Base-by-base conservation (phyloP, 2,329 filamentous ascomycete species). In the Mycosphaerella arachidis region DNA sequence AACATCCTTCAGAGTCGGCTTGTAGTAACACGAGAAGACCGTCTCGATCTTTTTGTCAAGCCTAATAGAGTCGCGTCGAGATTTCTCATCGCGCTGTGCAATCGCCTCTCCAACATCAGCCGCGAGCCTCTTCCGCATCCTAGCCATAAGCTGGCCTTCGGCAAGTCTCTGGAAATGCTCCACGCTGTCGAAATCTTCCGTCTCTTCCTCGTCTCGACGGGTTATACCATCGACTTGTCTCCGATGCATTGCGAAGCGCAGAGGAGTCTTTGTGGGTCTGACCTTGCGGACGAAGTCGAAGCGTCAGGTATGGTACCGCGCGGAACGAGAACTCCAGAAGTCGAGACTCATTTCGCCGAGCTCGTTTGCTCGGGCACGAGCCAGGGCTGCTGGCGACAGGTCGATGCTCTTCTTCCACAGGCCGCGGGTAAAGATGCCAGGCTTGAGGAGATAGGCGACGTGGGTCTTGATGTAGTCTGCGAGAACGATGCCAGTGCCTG, bases 301-400 rank as follows among this genome's bases (percentile, higher is more conserved):
- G 8, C 76, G 72, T 13, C 76, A 73, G 2, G 64, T 64, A 64
- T 78, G 76, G 55, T 78, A 78, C 13, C 75, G 68, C 12, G 64
- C 54, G 4, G 74, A 68, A 6, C 76, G 68, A 1, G 74, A 63
- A 27, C 72, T 73, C 76, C 75, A 78, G 63, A 78, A 78, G 67
- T 78, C 76, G 52, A 74, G 73, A 40, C 72, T 68, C 75, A 78
- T 77, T 60, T 78, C 72, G 6, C 70, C 72, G 0, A 78, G 70
- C 66, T 78, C 76, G 9, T 67, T 61, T 0, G 73, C 72, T 29
- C 76, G 71, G 2, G 72, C 71, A 4, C 60, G 64, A 1, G 74
- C 73, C 6, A 77, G 70, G 1, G 69, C 70, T 0, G 69, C 57
- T 0, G 70, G 57, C 0, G 73, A 71, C 13, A 76, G 60, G 52